These are phyloP conservation scores for Fusarium coffeatum DNA, from an alignment of 2,329 filamentous ascomycete genomes.

Conservation along the genomic window DNA sequence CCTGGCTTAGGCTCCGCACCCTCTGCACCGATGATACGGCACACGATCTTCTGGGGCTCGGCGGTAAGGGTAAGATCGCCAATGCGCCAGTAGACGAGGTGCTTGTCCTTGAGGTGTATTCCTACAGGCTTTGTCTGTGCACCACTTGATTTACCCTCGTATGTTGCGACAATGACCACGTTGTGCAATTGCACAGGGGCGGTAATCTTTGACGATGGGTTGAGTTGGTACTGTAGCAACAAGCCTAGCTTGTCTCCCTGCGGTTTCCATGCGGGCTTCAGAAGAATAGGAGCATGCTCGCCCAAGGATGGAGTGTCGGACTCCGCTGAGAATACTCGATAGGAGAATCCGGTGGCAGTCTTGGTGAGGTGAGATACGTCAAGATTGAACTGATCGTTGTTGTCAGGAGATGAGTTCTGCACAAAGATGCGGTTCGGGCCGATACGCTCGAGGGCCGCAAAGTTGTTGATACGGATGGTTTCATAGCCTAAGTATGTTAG, in stretches of 20 bases:
- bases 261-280: conserved; percentile 84
- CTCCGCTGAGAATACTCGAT: conserved; percentile 81
- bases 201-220: conserved; percentile 70
- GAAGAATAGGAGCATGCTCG: conserved; percentile 75
- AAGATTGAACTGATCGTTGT: conserved; percentile 82
- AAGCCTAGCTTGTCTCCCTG: conserved; percentile 88
- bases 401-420: conserved; percentile 71
- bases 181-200: conserved; percentile 69
- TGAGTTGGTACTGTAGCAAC: conserved; percentile 85
- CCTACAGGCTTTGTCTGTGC: conserved; percentile 83
- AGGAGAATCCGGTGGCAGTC: conserved; percentile 88
- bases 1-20: conserved; percentile 77
- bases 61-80: conserved; percentile 77
- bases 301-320: conserved; percentile 57
- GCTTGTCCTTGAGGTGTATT: conserved; percentile 82
- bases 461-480: conserved; percentile 87
- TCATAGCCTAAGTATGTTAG: conserved; percentile 61
- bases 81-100: conserved; percentile 82
- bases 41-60: conserved; percentile 81
- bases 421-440: conserved; percentile 95
- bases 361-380: conserved; percentile 78
- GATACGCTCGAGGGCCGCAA: conserved; percentile 87
- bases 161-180: conserved; percentile 76
- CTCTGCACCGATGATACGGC: conserved; percentile 80
- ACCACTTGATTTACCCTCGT: conserved; percentile 74